These are phyloP conservation scores for Lactifluus pinguis DNA, from an alignment of 768 basidiomycete species.

Conservation along the genomic window DNA sequence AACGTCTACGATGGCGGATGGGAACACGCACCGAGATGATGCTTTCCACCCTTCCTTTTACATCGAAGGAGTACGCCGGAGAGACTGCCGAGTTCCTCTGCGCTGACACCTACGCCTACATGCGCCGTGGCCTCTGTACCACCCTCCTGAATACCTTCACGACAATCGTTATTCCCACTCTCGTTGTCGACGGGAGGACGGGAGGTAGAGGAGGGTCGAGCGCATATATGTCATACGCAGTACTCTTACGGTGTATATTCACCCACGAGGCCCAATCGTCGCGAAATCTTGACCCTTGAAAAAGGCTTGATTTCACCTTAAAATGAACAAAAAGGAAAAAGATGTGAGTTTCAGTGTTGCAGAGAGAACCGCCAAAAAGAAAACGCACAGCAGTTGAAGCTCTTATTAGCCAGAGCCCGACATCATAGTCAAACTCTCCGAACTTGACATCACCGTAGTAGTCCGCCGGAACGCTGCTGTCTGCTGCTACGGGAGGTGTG, in stretches of 20 bases:
- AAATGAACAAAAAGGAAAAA: too few species aligned
- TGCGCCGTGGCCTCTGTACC: background rate
- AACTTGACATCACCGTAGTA: constrained; percentile 9
- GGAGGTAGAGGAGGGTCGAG: background rate
- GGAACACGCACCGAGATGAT: constrained; percentile 12
- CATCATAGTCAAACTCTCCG: constrained; percentile 19
- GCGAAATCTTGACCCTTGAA: constrained; percentile 1
- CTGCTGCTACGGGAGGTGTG: background rate
- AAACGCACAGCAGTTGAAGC: constrained; percentile 10
- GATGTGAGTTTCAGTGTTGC: background rate
- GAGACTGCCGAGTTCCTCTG: constrained; percentile 14
- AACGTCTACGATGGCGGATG: background rate
- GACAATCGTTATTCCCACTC: background rate
- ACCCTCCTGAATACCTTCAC: background rate
- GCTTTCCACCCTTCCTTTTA: constrained; percentile 13
- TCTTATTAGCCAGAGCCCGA: constrained; percentile 20
- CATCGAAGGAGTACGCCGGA: constrained; percentile 17
- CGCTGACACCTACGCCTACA: background rate
- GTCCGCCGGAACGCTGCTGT: background rate
- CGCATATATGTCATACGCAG: constrained; percentile 16
- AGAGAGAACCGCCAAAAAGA: too few species aligned
- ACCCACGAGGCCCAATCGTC: constrained; percentile 9
- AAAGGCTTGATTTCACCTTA: constrained; percentile 12
- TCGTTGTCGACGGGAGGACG: background rate
- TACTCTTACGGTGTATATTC: background rate